Base-by-base conservation (phyloP, 495 filamentous ascomycete genomes). In the Lasiosphaeria miniovina region DNA sequence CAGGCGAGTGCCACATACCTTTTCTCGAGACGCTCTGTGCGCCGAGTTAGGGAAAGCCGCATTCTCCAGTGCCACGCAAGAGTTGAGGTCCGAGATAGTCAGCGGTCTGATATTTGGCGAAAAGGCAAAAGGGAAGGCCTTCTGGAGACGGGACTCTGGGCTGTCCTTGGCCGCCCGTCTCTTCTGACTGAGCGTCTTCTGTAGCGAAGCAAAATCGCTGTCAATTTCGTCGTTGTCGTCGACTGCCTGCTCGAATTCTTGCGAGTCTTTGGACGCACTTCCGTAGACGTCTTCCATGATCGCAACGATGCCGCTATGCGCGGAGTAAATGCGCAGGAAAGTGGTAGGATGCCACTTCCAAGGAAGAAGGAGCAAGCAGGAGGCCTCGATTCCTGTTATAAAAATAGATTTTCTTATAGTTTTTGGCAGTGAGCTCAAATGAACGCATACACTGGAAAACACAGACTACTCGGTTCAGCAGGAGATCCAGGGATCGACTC, bases 11-110 rank as follows among this genome's bases (percentile, higher is more conserved):
- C 11, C 50, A 71, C 79, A 60, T 78, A 90, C 92, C 85, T 96
- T 96, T 62, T 95, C 91, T 67, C 77, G 80, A 15, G 88, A 82
- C 61, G 87, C 88, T 41, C 90, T 81, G 72, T 96, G 87, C 6
- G 79, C 69, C 6, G 79, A 74, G 60, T 89, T 76, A 1, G 85
- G 80, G 65, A 96, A 96, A 3, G 88, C 84, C 0, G 81, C 83
- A 51, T 86, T 84, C 72, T 97, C 93, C 38, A 97, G 80, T 12
- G 76, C 76, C 33, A 91, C 75, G 70, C 90, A 93, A 24, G 88
- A 85, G 0, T 94, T 90, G 10, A 91, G 74, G 67, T 96, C 89
- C 0, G 85, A 85, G 49, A 84, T 71, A 32, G 82, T 88, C 40
- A 97, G 80, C 14, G 87, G 82, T 60, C 90, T 85, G 5, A 88